phyloP scores from a whole-genome alignment of 2,329 filamentous ascomycete genomes.

The Xylaria sp. region DNA sequence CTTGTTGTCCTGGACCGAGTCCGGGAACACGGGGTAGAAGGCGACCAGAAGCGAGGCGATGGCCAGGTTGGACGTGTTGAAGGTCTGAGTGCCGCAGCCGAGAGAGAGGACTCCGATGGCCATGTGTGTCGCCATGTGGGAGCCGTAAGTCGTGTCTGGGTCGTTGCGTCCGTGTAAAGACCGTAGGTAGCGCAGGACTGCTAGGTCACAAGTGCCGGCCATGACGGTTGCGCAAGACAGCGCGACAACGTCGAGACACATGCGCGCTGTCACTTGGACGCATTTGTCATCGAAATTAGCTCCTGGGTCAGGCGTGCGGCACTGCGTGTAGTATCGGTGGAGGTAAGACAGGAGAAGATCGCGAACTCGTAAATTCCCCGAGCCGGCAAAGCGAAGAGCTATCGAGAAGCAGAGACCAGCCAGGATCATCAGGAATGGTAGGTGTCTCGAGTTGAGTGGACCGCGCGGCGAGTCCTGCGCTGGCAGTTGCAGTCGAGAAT shows the following conservation, averaged over 20 bases:
- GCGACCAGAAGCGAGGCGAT: conserved; percentile 84
- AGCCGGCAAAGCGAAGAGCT: conserved; percentile 74
- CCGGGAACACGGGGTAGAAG: conserved; percentile 93
- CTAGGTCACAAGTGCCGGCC: conserved; percentile 91
- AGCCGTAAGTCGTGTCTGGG: conserved; percentile 84
- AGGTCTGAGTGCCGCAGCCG: conserved; percentile 88
- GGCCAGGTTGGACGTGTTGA: conserved; percentile 85
- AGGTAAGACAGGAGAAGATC: conserved; percentile 84
- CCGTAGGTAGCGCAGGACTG: conserved; percentile 81
- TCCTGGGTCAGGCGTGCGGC: conserved; percentile 45
- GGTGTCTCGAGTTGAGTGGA: conserved; percentile 73
- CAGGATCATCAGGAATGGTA: conserved; percentile 91
- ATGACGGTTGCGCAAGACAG: conserved; percentile 86
- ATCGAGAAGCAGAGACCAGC: conserved; percentile 85
- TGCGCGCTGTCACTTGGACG: conserved; percentile 78
- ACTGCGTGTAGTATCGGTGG: conserved; percentile 82
- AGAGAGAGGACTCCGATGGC: conserved; percentile 90
- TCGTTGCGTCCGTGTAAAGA: conserved; percentile 87
- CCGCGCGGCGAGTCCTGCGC: conserved; percentile 42
- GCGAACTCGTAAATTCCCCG: conserved; percentile 69
- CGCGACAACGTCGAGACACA: conserved; percentile 87
- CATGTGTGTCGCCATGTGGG: conserved; percentile 89
- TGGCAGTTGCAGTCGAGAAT: conserved; percentile 60
- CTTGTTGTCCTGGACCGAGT: conserved; percentile 87
- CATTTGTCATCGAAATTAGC: conserved; percentile 79